These are phyloP conservation scores for Neonothopanus nambi DNA, from an alignment of 1,284 basidiomycete species.

Conservation along the genomic window DNA sequence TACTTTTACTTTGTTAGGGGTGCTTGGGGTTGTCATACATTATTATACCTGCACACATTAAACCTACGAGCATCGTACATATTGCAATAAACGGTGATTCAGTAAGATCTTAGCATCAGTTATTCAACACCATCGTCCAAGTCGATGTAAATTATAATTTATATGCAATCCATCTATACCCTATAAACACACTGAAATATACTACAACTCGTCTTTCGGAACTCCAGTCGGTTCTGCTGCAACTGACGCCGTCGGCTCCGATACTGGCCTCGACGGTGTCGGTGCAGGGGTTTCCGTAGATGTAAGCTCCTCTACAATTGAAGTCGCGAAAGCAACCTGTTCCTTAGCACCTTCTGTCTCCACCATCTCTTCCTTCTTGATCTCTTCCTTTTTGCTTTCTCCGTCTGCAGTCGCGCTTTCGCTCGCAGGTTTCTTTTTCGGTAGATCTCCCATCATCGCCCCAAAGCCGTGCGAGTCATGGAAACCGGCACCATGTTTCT, in stretches of 20 bases:
- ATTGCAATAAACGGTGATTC: too few relatives aligned
- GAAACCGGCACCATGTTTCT: slow-evolving; percentile 43
- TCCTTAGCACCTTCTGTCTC: not conserved
- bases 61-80: too few relatives aligned
- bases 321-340: slow-evolving; percentile 4
- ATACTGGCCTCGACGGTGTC: not conserved
- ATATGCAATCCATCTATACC: too few relatives aligned
- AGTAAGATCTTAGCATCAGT: too few relatives aligned
- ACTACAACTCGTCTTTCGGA: slow-evolving; percentile 1
- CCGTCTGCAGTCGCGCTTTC: not conserved
- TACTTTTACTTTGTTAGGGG: not conserved
- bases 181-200: not conserved
- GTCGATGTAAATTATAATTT: too few relatives aligned
- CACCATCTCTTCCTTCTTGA: not conserved
- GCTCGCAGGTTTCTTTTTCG: slow-evolving; percentile 13
- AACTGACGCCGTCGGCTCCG: not conserved
- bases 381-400: not conserved
- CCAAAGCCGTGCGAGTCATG: slow-evolving; percentile 45
- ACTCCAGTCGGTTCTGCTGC: too few relatives aligned
- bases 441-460: slow-evolving; percentile 43
- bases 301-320: not conserved
- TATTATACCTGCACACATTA: too few relatives aligned
- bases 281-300: not conserved
- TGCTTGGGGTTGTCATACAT: not conserved
- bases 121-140: too few relatives aligned